phyloP scores from a whole-genome alignment of 257 asterid species.

The Gynochthodes officinalis region DNA sequence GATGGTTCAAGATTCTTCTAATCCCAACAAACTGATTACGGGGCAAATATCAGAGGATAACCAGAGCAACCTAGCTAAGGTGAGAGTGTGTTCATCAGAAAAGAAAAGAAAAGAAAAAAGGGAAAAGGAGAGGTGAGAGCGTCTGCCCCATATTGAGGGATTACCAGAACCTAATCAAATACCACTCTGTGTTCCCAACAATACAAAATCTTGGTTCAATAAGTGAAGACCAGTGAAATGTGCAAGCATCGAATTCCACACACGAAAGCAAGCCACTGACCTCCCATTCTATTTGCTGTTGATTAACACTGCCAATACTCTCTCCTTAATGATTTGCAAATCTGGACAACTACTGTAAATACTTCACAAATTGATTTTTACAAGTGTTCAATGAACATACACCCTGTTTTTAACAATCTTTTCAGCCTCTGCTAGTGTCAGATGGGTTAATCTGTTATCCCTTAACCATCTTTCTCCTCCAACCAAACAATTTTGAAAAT shows the following conservation, averaged over 20 bases:
- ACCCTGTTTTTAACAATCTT: constrained; percentile 68
- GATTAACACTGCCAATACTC: not conserved
- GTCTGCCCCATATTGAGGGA: not conserved
- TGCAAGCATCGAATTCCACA: not conserved
- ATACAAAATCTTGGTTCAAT: not conserved
- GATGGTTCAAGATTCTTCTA: not conserved
- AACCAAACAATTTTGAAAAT: constrained; percentile 42
- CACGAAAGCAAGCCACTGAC: not conserved
- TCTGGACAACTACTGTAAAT: not conserved
- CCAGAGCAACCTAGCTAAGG: not conserved
- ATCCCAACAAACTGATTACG: not conserved
- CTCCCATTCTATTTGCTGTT: not conserved
- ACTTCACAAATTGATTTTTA: not conserved
- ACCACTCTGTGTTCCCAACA: not conserved
- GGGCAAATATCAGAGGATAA: not conserved
- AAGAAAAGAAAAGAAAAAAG: not conserved
- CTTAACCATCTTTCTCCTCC: constrained; percentile 69
- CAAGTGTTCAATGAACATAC: constrained; percentile 13
- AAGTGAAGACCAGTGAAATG: not conserved
- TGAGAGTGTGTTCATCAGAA: not conserved
- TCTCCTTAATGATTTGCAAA: not conserved
- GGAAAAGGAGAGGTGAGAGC: not conserved
- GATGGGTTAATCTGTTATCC: constrained; percentile 71
- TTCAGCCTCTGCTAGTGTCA: constrained; percentile 55
- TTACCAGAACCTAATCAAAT: not conserved